A percentile compares a stretch with the other conserved stretches of the same genome.
Evolutionary conservation across 1,139 yeast genomes (phyloP).

Genomic region (Candida dubliniensis): DNA sequence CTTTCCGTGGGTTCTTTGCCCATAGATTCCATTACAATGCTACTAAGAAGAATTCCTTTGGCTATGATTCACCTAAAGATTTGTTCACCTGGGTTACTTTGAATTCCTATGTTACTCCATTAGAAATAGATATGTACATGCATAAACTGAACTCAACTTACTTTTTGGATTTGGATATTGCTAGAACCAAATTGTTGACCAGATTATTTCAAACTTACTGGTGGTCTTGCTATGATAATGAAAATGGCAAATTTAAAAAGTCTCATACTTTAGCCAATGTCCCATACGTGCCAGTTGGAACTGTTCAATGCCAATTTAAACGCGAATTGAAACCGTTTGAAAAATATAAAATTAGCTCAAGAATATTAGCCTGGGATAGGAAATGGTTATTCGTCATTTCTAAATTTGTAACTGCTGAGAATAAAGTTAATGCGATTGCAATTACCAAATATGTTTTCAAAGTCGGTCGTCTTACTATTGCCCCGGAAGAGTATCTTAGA

Average conservation of each 20-base stretch:
- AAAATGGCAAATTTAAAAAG: conserved; percentile 32
- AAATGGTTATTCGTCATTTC: conserved; percentile 81
- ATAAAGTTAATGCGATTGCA: conserved; percentile 54
- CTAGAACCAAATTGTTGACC: conserved; percentile 65
- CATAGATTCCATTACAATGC: conserved; percentile 27
- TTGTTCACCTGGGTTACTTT: conserved; percentile 48
- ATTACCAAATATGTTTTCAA: conserved; percentile 81
- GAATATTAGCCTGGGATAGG: conserved; percentile 79
- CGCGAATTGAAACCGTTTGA: conserved; percentile 72
- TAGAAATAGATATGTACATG: conserved; percentile 81
- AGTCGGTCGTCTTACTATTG: conserved; percentile 67
- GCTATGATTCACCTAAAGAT: conserved; percentile 25
- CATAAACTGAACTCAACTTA: conserved; percentile 90
- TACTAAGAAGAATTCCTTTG: conserved; percentile 36
- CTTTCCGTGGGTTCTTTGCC: conserved; percentile 39
- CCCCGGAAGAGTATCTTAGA: conserved; percentile 59
- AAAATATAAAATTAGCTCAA: conserved; percentile 53
- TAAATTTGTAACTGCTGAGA: conserved; percentile 45
- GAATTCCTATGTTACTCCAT: conserved; percentile 63
- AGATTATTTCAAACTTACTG: conserved; percentile 54
- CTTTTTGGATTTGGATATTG: conserved; percentile 78
- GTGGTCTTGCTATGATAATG: conserved; percentile 41
- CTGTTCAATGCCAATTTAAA: conserved; percentile 65
- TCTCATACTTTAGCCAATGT: conserved; percentile 26
- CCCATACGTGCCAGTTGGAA: conserved; percentile 80